Evolutionary conservation across 768 basidiomycete genomes (phyloP).

Genomic region (Scleroderma bovista): DNA sequence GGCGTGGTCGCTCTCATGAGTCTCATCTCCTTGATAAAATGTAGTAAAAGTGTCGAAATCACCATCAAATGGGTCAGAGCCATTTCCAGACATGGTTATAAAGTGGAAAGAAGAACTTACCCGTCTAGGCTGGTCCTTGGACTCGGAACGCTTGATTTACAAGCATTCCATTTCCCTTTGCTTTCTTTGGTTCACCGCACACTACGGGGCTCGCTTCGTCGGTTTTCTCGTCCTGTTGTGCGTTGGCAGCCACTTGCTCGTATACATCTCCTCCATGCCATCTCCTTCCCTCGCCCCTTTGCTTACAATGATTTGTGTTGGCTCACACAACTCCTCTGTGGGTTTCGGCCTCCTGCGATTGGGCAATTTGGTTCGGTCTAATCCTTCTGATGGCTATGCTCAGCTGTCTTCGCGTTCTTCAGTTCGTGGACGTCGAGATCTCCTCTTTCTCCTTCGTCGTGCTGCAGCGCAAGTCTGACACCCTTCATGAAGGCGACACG

Average conservation of each 20-base stretch:
- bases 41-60: too few relatives aligned
- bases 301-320: constrained; percentile 20
- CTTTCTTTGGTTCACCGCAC: constrained; percentile 8
- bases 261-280: constrained; percentile 7
- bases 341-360: constrained; percentile 13
- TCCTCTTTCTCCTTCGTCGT: constrained; percentile 7
- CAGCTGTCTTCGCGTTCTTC: constrained; percentile 4
- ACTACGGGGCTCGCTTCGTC: constrained; percentile 5
- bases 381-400: constrained; percentile 7
- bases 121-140: background rate
- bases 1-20: too few relatives aligned
- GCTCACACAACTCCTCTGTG: constrained; percentile 4
- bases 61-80: too few relatives aligned
- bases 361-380: constrained; percentile 18
- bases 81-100: too few relatives aligned
- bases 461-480: constrained; percentile 14
- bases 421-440: background rate
- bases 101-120: too few relatives aligned
- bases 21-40: too few relatives aligned
- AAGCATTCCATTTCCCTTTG: background rate
- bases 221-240: background rate
- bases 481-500: constrained; percentile 12
- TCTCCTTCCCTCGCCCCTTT: background rate
- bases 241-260: constrained; percentile 10
- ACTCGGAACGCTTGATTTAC: background rate